Conservation (phyloP, 2,329 filamentous ascomycete genomes). For the Lizonia empirigonia region DNA sequence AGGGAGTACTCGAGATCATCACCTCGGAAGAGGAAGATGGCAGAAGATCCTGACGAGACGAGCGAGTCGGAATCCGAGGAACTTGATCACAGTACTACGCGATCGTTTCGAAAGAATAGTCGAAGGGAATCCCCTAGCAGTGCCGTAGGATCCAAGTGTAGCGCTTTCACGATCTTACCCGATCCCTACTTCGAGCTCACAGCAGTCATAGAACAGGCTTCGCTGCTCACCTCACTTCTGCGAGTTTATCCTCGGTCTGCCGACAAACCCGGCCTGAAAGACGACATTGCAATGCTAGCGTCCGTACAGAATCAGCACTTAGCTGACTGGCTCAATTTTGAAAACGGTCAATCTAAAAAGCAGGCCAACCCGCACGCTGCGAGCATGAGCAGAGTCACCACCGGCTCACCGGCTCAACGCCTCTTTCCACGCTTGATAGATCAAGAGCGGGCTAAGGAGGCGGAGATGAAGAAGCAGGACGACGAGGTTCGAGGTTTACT, state of each 20-base stretch:
- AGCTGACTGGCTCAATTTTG: constrained; percentile 20
- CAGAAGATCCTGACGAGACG: background rate
- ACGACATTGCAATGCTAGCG: constrained; percentile 29
- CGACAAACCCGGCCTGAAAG: constrained; percentile 19
- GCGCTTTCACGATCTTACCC: background rate
- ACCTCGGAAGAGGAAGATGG: background rate
- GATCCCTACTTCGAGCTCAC: constrained; percentile 8
- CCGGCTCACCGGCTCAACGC: background rate
- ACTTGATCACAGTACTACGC: background rate
- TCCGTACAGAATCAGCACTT: constrained; percentile 22
- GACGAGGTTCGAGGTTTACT: constrained; percentile 20
- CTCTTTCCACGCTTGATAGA: background rate
- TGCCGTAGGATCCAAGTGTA: background rate
- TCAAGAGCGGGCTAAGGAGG: background rate
- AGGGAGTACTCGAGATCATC: constrained; percentile 12
- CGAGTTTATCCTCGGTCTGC: constrained; percentile 21
- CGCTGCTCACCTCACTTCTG: constrained; percentile 22
- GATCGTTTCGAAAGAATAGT: background rate
- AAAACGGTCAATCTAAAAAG: background rate
- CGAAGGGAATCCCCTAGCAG: background rate
- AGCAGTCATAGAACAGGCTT: constrained; percentile 22
- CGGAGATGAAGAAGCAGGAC: constrained; percentile 10
- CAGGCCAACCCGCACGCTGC: background rate
- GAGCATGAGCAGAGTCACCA: background rate
- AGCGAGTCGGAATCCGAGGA: background rate